Percentiles rank a stretch among this genome's conserved stretches.
These are phyloP conservation scores for Saturnispora kantuleensis DNA, from an alignment of 805 yeast genomes.

Conservation along the genomic window DNA sequence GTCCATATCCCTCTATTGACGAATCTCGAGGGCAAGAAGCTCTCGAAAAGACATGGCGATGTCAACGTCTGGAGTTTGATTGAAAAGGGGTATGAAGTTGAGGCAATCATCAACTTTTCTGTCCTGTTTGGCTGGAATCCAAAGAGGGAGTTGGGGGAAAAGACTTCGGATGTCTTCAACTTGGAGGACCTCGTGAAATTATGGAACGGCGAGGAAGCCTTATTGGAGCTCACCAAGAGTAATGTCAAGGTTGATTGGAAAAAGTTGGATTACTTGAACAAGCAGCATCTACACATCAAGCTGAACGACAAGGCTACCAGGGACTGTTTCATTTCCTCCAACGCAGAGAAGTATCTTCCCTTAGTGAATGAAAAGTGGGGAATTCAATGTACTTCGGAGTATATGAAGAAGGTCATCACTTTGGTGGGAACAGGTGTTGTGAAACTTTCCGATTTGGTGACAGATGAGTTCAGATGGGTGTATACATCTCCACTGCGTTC, in stretches of 20 bases:
- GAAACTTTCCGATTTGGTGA: slow-evolving; percentile 23
- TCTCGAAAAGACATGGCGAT: slow-evolving; percentile 82
- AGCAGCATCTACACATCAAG: slow-evolving; percentile 44
- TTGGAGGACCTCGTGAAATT: slow-evolving; percentile 40
- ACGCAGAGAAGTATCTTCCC: slow-evolving; percentile 21
- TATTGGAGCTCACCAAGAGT: slow-evolving; percentile 78
- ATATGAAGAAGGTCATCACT: slow-evolving; percentile 27
- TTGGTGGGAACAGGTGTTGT: slow-evolving; percentile 41
- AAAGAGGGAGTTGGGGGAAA: slow-evolving; percentile 40
- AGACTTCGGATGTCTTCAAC: slow-evolving; percentile 41
- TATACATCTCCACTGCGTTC: slow-evolving; percentile 1
- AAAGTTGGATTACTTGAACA: slow-evolving; percentile 71
- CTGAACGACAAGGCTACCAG: slow-evolving; percentile 23
- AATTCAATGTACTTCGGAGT: slow-evolving; percentile 1
- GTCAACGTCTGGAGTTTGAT: slow-evolving; percentile 54
- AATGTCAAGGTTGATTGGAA: slow-evolving; percentile 82
- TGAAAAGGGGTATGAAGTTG: slow-evolving; percentile 64
- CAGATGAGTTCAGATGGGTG: slow-evolving; percentile 6
- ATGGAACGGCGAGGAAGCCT: slow-evolving; percentile 33
- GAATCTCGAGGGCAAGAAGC: slow-evolving; percentile 58
- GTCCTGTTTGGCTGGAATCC: slow-evolving; percentile 96
- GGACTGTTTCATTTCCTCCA: slow-evolving; percentile 28
- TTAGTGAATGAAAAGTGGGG: slow-evolving; percentile 12
- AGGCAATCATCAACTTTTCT: slow-evolving; percentile 77
- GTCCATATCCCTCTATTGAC: slow-evolving; percentile 89